phyloP scores from a whole-genome alignment of 208 protist species.

The Cochliopodium minus region DNA sequence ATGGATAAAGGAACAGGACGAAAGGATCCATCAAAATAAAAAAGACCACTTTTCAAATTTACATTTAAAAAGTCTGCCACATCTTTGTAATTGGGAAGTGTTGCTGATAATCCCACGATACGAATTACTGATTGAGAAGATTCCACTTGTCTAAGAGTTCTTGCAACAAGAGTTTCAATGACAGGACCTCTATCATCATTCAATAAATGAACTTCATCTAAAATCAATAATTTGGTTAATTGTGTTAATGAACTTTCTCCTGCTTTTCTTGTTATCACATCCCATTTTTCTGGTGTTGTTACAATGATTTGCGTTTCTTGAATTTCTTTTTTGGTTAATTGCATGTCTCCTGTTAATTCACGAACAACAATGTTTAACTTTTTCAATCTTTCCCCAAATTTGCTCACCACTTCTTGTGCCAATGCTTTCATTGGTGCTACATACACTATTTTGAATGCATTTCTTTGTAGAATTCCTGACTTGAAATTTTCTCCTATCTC shows the following conservation, averaged over 20 bases:
- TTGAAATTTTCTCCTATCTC: constrained; percentile 55
- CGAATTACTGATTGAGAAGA: constrained; percentile 52
- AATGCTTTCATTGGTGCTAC: constrained; percentile 99
- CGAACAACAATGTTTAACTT: constrained; percentile 65
- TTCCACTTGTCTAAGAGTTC: constrained; percentile 79
- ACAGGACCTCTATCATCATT: constrained; percentile 93
- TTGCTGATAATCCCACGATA: constrained; percentile 95
- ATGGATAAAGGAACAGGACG: constrained; percentile 85
- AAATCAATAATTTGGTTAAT: constrained; percentile 81
- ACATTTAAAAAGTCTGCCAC: constrained; percentile 87
- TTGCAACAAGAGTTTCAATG: constrained; percentile 88
- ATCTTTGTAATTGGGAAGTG: constrained; percentile 96
- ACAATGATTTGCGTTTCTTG: constrained; percentile 91
- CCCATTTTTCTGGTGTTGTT: constrained; percentile 98
- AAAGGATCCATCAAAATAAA: constrained; percentile 81
- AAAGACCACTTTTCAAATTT: constrained; percentile 69
- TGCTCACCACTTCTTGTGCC: constrained; percentile 86
- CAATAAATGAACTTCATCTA: constrained; percentile 97
- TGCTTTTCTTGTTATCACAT: constrained; percentile 95
- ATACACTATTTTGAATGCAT: constrained; percentile 97
- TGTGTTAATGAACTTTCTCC: constrained; percentile 69
- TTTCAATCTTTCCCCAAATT: constrained; percentile 71
- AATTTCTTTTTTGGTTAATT: constrained; percentile 87
- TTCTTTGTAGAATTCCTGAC: constrained; percentile 48
- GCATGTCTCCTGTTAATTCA: constrained; percentile 97